These are phyloP conservation scores for Myxozyma udenii DNA, from an alignment of 805 yeast species.

Conservation along the genomic window DNA sequence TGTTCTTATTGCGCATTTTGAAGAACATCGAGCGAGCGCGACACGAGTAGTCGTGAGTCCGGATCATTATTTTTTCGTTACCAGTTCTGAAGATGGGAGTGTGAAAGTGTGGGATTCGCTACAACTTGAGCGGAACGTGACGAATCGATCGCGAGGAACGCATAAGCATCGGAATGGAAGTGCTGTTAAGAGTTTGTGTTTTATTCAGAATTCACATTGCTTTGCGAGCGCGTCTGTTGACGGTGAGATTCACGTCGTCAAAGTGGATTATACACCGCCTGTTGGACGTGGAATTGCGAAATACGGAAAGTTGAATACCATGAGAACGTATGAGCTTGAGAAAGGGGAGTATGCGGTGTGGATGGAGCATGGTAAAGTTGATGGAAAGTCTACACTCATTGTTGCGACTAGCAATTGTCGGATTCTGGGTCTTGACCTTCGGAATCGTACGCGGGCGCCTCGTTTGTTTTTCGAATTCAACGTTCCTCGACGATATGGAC, in stretches of 20 bases:
- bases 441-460: constrained; percentile 45
- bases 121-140: constrained; percentile 60
- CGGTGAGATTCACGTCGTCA: constrained; percentile 34
- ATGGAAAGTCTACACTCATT: constrained; percentile 46
- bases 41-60: constrained; percentile 58
- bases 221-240: constrained; percentile 36
- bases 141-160: constrained; percentile 36
- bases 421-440: constrained; percentile 54
- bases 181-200: constrained; percentile 34
- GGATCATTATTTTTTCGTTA: constrained; percentile 62
- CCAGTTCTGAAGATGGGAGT: constrained; percentile 73
- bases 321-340: constrained; percentile 45
- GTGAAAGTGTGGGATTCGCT: constrained; percentile 75
- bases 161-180: constrained; percentile 24
- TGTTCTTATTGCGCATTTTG: constrained; percentile 56
- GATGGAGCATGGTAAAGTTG: constrained; percentile 44
- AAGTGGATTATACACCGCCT: constrained; percentile 30
- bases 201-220: constrained; percentile 35
- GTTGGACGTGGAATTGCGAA: constrained; percentile 23
- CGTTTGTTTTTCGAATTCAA: constrained; percentile 40
- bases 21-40: constrained; percentile 61
- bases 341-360: constrained; percentile 47
- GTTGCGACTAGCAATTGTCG: constrained; percentile 54
- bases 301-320: constrained; percentile 33
- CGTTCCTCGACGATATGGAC: constrained; percentile 64